Percentiles rank a stretch among this genome's conserved stretches.
phyloP scores from a whole-genome alignment of 148 eudicot species.

The Rhododendron kiyosumense region DNA sequence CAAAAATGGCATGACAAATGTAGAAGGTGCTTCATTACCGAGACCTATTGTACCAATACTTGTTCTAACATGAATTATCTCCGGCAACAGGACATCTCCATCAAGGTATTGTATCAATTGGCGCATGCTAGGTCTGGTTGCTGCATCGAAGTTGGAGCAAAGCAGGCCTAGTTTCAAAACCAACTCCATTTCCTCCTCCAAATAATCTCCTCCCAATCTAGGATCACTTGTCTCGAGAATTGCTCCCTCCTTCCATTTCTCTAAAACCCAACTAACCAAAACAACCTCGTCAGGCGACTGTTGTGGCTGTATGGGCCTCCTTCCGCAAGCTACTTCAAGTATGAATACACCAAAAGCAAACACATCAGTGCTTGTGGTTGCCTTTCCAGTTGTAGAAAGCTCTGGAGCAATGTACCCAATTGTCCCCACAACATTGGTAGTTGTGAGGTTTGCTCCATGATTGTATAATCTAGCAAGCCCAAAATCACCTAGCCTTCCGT shows the following conservation, averaged over 20 bases:
- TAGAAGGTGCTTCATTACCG: not conserved
- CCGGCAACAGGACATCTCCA: constrained; percentile 11
- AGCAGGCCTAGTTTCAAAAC: not conserved
- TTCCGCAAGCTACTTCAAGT: constrained; percentile 36
- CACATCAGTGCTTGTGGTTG: constrained; percentile 32
- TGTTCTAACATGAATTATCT: not conserved
- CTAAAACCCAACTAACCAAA: too few species aligned
- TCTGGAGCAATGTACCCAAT: not conserved
- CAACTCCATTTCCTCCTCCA: too few species aligned
- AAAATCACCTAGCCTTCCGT: constrained; percentile 41
- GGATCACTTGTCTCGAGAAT: too few species aligned
- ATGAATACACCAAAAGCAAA: constrained; percentile 33
- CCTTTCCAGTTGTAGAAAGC: constrained; percentile 30
- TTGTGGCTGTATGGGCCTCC: too few species aligned
- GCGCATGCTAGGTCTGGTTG: constrained; percentile 37
- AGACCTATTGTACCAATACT: not conserved
- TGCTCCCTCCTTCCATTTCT: too few species aligned
- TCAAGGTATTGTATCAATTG: constrained; percentile 30
- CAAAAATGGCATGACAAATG: not conserved
- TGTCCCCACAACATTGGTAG: constrained; percentile 41
- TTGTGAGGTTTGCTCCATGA: constrained; percentile 37
- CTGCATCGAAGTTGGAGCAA: constrained; percentile 28
- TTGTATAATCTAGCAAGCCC: constrained; percentile 40
- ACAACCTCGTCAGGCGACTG: too few species aligned
- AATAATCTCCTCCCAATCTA: too few species aligned